These are phyloP conservation scores for Oryza meyeriana DNA, from an alignment of 176 grass and related monocot species.

Conservation along the genomic window DNA sequence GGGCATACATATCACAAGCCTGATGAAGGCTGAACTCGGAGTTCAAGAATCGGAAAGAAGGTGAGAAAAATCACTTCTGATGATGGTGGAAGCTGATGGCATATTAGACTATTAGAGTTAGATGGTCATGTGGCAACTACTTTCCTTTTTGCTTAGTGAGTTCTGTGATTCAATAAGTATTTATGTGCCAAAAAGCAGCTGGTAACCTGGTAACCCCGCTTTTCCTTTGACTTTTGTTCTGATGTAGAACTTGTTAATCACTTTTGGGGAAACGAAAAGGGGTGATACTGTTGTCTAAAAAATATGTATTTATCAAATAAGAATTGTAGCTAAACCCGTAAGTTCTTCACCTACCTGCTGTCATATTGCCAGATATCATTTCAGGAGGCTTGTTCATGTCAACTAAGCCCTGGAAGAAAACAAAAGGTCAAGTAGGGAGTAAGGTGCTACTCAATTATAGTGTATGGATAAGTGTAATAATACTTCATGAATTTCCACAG, in stretches of 20 bases:
- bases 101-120: neutral
- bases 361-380: constrained; percentile 88
- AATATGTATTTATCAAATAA: neutral
- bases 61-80: neutral
- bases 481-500: neutral
- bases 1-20: neutral
- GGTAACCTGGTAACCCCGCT: neutral
- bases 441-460: neutral
- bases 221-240: neutral
- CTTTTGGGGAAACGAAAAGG: neutral
- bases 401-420: constrained; percentile 30
- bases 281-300: neutral
- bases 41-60: neutral
- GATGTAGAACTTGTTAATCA: neutral
- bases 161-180: neutral
- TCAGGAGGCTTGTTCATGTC: constrained; percentile 73
- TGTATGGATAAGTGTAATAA: neutral
- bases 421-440: neutral
- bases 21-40: neutral
- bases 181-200: neutral
- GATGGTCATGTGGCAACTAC: neutral
- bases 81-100: neutral
- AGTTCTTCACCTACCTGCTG: constrained; percentile 45
- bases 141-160: neutral
- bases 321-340: neutral